These are phyloP conservation scores for Colletotrichum sp. DNA, from an alignment of 2,329 filamentous ascomycete genomes.

Conservation along the genomic window DNA sequence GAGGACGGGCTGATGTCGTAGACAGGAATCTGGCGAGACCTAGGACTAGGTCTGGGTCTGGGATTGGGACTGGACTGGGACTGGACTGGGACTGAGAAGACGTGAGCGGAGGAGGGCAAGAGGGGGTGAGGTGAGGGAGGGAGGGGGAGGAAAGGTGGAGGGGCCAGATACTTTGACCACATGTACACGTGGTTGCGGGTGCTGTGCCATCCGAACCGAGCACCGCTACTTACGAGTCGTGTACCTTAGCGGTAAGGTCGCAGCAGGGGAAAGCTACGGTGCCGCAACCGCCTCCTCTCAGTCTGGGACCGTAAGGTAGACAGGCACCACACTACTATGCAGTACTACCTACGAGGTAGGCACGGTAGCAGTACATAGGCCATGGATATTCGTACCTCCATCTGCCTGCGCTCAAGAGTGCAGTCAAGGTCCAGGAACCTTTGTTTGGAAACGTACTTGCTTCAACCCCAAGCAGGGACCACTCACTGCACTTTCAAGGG, in stretches of 20 bases:
- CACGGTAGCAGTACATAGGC: neutral
- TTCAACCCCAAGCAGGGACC: constrained; percentile 7
- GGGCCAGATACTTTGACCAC: neutral
- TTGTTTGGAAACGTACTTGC: constrained; percentile 13
- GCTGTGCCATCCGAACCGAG: neutral
- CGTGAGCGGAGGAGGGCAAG: neutral
- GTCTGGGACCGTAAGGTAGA: neutral
- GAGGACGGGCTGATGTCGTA: neutral
- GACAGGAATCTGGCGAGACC: neutral
- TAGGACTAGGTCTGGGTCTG: neutral
- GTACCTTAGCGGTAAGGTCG: neutral
- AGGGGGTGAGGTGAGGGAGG: neutral
- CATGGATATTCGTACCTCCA: too few relatives aligned
- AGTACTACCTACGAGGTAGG: too few relatives aligned
- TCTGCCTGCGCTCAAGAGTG: neutral
- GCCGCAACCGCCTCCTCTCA: neutral
- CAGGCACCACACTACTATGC: neutral
- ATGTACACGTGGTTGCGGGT: neutral
- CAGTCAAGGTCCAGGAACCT: constrained; percentile 1
- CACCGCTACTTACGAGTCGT: neutral
- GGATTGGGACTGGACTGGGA: neutral
- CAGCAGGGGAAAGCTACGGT: neutral
- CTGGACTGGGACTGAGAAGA: neutral
- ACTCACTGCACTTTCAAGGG: neutral
- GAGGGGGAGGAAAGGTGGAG: neutral